Evolutionary conservation across 768 basidiomycete genomes (phyloP), one percentile per base, ranked within the genome.

Genomic region (Dictyophora rubrovolvata): DNA sequence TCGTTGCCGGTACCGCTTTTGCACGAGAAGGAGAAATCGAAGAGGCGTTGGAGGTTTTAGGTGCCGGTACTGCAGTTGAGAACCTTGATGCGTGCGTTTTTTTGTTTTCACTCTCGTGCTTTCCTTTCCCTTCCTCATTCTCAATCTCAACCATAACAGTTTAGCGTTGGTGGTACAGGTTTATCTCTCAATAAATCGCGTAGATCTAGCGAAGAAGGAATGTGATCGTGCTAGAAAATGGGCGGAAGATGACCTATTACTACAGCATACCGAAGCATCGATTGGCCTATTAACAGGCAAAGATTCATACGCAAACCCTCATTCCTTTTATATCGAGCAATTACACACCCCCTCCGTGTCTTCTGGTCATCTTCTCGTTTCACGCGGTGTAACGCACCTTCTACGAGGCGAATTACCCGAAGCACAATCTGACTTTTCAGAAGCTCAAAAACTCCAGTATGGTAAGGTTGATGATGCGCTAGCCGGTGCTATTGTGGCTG

Each of bases 1-100:
- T n/a, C n/a, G n/a, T n/a, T n/a, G n/a, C n/a, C n/a, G n/a, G n/a
- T n/a, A 80, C 86, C 12, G 89, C 91, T 0, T 95, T 95, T 69
- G 79, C 85, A 14, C 75, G 81, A 35, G 89, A 89, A 16, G 86
- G 85, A 1, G 93, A 96, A 72, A 72, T 88, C 14, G 93, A 96
- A 70, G 93, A 97, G 72, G 93, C 93, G 1, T 73, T 96, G 22
- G 93, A 95, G 71, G 93, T n/a, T 89, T 0, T 76, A 96, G 36
- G 84, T 7, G 80, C 73, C 11, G 78, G 79, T 48, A 68, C 79
- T 5, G 86, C 84, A 53, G 82, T 82, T 34, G 80, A 86, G 63
- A 88, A 90, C 65, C 79, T 93, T 42, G 93, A 97, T 76, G 88
- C 89, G 93, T 94, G 71, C 65, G 90, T 79, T 6, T 18, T 56